Evolutionary conservation across 2,329 filamentous ascomycete genomes (phyloP).

Genomic region (Phaeosphaeriaceae sp.): DNA sequence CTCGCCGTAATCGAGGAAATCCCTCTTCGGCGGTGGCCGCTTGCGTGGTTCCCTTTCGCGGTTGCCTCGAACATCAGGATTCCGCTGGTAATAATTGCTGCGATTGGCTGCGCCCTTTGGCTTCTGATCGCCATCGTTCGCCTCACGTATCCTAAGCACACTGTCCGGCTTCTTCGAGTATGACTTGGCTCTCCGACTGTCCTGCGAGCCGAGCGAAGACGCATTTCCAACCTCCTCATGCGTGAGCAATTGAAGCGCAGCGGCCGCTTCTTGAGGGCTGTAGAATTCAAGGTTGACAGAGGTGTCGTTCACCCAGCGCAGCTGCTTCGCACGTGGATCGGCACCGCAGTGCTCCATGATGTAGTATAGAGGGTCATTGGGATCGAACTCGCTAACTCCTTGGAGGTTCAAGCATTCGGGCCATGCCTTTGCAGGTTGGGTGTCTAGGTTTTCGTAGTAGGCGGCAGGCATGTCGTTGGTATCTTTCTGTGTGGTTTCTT

Average conservation of each 20-base stretch:
- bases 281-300: conserved; percentile 87
- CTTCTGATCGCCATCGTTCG: conserved; percentile 80
- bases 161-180: conserved; percentile 72
- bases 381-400: conserved; percentile 82
- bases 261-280: conserved; percentile 59
- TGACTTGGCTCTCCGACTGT: conserved; percentile 71
- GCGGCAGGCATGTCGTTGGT: conserved; percentile 37
- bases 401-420: conserved; percentile 80
- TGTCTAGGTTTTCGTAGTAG: conserved; percentile 41
- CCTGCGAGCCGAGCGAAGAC: conserved; percentile 60
- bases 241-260: conserved; percentile 62
- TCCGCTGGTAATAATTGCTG: conserved; percentile 90
- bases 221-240: conserved; percentile 54
- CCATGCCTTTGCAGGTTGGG: conserved; percentile 31
- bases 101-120: conserved; percentile 76
- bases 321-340: conserved; percentile 59
- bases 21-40: conserved; percentile 53
- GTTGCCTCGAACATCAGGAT: conserved; percentile 80
- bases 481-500: conserved; percentile 10
- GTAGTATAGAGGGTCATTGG: conserved; percentile 79
- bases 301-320: conserved; percentile 96
- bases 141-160: conserved; percentile 74
- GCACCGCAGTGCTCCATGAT: conserved; percentile 70
- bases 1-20: conserved; percentile 40
- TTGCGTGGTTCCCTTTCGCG: conserved; percentile 61